A percentile compares a stretch with the other conserved stretches of the same genome.
Evolutionary conservation across 306 rosid species (phyloP).

Genomic region (Citrullus colocynthis): DNA sequence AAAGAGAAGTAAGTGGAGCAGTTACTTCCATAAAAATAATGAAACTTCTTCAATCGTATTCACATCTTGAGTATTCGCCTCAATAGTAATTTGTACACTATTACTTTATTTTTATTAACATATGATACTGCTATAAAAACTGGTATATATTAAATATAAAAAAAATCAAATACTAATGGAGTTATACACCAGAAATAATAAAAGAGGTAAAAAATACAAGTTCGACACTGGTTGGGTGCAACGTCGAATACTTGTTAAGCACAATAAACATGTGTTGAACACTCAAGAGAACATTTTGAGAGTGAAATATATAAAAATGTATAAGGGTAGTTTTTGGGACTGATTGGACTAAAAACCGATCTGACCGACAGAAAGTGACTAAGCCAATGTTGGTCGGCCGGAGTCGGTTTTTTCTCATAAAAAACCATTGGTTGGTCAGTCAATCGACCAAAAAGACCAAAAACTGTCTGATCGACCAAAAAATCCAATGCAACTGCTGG

Average conservation of each 20-base stretch:
- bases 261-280: background rate
- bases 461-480: no score
- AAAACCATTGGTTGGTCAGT: no score
- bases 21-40: background rate
- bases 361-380: no score
- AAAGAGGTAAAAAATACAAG: background rate
- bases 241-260: background rate
- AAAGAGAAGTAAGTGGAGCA: conserved; percentile 77
- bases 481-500: no score
- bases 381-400: no score
- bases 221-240: background rate
- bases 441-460: no score
- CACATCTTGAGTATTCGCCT: background rate
- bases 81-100: background rate
- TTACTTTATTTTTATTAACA: background rate
- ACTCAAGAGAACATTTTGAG: background rate
- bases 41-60: background rate
- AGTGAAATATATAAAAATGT: background rate
- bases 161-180: background rate
- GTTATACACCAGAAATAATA: background rate
- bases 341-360: no score
- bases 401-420: no score
- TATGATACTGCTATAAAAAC: background rate
- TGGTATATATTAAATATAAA: background rate
- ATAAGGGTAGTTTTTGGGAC: no score